Conservation (phyloP, 495 filamentous ascomycete species). For the Cudoniella acicularis region DNA sequence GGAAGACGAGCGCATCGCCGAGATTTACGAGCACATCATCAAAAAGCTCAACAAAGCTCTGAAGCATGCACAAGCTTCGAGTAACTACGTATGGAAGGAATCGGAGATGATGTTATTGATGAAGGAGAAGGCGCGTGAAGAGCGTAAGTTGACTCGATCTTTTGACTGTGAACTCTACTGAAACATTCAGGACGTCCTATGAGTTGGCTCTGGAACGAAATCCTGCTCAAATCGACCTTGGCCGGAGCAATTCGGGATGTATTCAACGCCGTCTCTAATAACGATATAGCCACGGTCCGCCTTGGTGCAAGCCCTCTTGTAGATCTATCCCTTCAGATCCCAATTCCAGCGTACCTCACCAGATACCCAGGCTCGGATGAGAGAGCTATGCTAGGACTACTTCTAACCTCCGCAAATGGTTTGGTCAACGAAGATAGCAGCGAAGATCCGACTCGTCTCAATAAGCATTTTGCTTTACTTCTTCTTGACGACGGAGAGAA, state of each 20-base stretch:
- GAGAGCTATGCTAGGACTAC: conserved; percentile 66
- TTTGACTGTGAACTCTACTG: background rate
- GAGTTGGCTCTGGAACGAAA: conserved; percentile 59
- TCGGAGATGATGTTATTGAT: conserved; percentile 70
- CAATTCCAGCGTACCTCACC: conserved; percentile 69
- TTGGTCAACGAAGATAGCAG: conserved; percentile 61
- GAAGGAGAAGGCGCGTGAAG: conserved; percentile 75
- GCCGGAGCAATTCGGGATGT: conserved; percentile 79
- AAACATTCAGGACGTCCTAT: conserved; percentile 45
- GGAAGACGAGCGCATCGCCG: conserved; percentile 65
- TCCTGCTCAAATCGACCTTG: conserved; percentile 72
- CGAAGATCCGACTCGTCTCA: conserved; percentile 58
- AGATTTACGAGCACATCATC: conserved; percentile 83
- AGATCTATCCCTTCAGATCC: conserved; percentile 81
- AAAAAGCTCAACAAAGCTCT: conserved; percentile 86
- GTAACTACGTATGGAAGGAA: conserved; percentile 84
- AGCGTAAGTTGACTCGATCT: conserved; percentile 46
- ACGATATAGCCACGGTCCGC: conserved; percentile 67
- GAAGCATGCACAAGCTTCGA: conserved; percentile 84
- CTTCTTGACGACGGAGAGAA: conserved; percentile 79
- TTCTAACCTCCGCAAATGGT: conserved; percentile 81
- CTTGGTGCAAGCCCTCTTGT: conserved; percentile 41
- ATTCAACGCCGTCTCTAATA: conserved; percentile 74
- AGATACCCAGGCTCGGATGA: conserved; percentile 66
- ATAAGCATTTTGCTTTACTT: conserved; percentile 81